These are phyloP conservation scores for Naganishia albida DNA, from an alignment of 1,284 basidiomycete species.

Conservation along the genomic window DNA sequence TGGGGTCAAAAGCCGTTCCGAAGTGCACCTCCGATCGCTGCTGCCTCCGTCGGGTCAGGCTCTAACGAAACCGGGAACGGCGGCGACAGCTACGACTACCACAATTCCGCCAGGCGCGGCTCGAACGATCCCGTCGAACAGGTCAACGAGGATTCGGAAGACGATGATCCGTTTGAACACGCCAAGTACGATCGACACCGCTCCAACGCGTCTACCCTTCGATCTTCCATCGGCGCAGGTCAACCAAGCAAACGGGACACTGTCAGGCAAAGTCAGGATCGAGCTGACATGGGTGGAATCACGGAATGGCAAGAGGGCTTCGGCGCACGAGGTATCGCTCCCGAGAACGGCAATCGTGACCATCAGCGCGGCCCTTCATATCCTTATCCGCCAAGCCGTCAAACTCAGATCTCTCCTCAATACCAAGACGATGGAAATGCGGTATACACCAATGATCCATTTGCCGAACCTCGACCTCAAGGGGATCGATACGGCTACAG, in stretches of 20 bases:
- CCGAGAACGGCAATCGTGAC: neutral
- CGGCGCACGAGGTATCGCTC: neutral
- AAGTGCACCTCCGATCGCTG: slow-evolving; percentile 1
- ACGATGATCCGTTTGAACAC: slow-evolving; percentile 27
- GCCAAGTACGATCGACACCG: slow-evolving; percentile 27
- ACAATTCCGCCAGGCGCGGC: neutral
- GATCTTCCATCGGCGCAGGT: slow-evolving; percentile 5
- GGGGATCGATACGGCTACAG: neutral
- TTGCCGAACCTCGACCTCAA: neutral
- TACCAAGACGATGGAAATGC: slow-evolving; percentile 1
- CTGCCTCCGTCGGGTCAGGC: neutral
- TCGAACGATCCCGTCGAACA: slow-evolving; percentile 6
- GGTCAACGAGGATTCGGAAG: slow-evolving; percentile 16
- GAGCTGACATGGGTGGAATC: slow-evolving; percentile 19
- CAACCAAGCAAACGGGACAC: slow-evolving; percentile 14
- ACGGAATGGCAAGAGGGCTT: slow-evolving; percentile 22
- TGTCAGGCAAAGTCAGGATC: slow-evolving; percentile 22
- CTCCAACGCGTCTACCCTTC: slow-evolving; percentile 13
- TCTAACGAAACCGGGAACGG: neutral
- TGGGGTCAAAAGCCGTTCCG: slow-evolving; percentile 34
- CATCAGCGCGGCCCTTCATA: slow-evolving; percentile 9
- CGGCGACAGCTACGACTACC: too few relatives aligned
- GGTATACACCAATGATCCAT: neutral
- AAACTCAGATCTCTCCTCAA: neutral
- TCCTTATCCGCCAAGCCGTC: slow-evolving; percentile 6